Base-by-base conservation (phyloP, 2,329 filamentous ascomycete genomes). In the Coniochaeta sp. region DNA sequence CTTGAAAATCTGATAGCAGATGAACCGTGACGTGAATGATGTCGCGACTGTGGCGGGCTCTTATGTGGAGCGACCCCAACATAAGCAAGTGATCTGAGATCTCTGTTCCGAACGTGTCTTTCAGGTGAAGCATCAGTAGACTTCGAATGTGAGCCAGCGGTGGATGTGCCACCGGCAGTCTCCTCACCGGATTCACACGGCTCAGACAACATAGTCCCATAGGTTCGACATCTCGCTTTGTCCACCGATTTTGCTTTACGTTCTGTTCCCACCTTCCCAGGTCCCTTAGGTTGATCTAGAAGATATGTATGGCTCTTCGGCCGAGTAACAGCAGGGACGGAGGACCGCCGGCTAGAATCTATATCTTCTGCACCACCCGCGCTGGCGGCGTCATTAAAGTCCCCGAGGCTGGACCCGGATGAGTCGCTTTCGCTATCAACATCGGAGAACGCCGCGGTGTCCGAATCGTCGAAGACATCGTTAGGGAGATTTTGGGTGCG, bases 401-500 rank as follows among this genome's bases (percentile, higher is more conserved):
- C 71, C 1, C 62, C 68, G 4, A 43, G 22, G 8, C 63, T 60
- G 8, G 59, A 63, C 3, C 63, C 67, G 3, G 65, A 67, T 5
- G 66, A 67, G 61, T 65, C 66, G 43, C 60, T 67, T 12, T 66
- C 66, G 58, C 65, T 66, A 22, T 69, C 67, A 47, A 65, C 67
- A 19, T 63, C 66, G 14, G 57, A 60, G 1, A 60, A 66, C 9
- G 58, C 55, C 6, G 67, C 65, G 9, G 63, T 62, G 17, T 65
- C 66, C 1, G 66, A 68, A 14, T 62, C 66, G 33, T 75, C 76
- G 4, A 90, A 76, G 12, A 89, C 81, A 26, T 85, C 82, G 60
- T 84, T 80, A 9, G 85, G 81, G 1, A 96, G 74, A 60, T 86
- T 85, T 64, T 92, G 89, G 3, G 90, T 92, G 64, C 87, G 87